Base-by-base conservation (phyloP, 306 rosid species). In the Canavalia gladiata region DNA sequence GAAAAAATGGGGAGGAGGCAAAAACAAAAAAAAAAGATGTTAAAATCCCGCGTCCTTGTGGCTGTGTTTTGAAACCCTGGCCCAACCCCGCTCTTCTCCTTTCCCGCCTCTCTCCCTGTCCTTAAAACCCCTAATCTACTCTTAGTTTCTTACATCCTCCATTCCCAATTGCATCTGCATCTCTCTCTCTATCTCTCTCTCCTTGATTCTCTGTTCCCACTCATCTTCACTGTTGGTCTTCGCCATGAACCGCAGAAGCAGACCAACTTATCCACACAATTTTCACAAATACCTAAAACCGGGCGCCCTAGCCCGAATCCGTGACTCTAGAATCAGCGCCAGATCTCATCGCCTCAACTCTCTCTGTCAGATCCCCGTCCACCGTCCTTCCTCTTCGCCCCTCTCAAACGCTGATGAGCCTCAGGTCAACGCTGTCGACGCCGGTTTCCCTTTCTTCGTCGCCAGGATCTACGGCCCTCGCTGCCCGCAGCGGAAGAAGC, bases 241-340 rank as follows among this genome's bases (percentile, higher is more conserved):
- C 51, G 37, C 81, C 88, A 92, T 92, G 98, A 89, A 87, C 50
- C 87, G 90, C 0, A 83, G 95, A 41, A 4, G 68, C 31, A 84
- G 97, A 63, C 18, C 83, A 1, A 76, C 41, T 67, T 71, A 81
- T 2, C 41, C 87, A 1, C 83, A 86, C 66, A 80, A 91, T 2
- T 90, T 87, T 41, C 94, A 92, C 84, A 91, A 80, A 81, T 94
- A 81, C 67, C 98, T 94, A 37, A 94, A 91, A 58, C 98, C 98
- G 1, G 98, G 98, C 0, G 92, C 97, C 0, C 92, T 94, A 0
- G 98, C 98, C 1, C 92, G 86, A 41, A 90, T 94, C 84, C 95
- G 98, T 6, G 97, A 94, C 84, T 94, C 97, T 4, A 83, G 90
- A 28, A 92, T 89, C 81, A 92, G 85, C 77, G 92, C 97, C 62